Conservation (phyloP, 139 green algal species). For the Chlamydomonas sp. region DNA sequence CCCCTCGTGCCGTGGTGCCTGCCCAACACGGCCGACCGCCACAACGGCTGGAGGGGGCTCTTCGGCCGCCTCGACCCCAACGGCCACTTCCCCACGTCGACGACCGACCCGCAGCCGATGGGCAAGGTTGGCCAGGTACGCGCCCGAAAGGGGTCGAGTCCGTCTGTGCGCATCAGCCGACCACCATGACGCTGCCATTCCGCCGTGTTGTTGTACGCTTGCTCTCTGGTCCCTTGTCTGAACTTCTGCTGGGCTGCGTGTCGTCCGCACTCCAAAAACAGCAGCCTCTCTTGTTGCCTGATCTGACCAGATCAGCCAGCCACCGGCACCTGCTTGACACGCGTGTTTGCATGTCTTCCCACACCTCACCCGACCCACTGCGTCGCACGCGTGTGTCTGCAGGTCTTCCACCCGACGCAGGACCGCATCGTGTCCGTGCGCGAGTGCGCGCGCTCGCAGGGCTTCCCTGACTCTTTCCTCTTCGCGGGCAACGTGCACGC, state of each 20-base stretch:
- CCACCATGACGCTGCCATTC: too few relatives aligned
- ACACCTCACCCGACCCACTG: background rate
- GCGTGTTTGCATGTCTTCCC: constrained; percentile 7
- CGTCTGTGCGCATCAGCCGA: background rate
- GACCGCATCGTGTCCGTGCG: constrained; percentile 91
- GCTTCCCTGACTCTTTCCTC: constrained; percentile 78
- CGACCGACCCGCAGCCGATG: constrained; percentile 96
- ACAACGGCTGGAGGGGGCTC: constrained; percentile 94
- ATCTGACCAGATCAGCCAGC: background rate
- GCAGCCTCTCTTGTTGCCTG: background rate
- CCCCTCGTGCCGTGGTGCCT: constrained; percentile 93
- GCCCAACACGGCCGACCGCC: constrained; percentile 86
- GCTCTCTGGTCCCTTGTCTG: too few relatives aligned
- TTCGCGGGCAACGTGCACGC: constrained; percentile 80
- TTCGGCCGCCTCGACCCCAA: constrained; percentile 85
- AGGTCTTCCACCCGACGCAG: constrained; percentile 94
- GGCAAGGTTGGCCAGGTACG: constrained; percentile 80
- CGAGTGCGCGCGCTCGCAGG: constrained; percentile 90
- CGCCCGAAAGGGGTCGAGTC: background rate
- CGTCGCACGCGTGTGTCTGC: constrained; percentile 40
- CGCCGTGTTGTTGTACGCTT: too few relatives aligned
- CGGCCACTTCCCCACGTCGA: constrained; percentile 96
- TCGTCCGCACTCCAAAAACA: background rate
- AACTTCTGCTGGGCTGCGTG: too few relatives aligned
- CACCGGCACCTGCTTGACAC: background rate